phyloP scores from a whole-genome alignment of 1,284 basidiomycete species.

The Cutaneotrichosporon sp. region DNA sequence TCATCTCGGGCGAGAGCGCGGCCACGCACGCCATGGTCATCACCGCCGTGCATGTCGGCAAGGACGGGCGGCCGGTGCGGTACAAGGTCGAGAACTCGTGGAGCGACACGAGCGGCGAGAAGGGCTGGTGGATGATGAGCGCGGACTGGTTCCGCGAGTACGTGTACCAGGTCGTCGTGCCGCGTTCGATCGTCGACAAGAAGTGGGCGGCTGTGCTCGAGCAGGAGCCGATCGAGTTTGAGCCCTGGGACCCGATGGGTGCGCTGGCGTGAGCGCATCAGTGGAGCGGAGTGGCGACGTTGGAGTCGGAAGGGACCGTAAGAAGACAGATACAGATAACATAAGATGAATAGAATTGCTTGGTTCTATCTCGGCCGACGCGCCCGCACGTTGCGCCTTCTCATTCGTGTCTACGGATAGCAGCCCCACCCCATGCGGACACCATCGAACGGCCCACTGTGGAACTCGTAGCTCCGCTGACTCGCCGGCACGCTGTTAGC shows the following conservation, averaged over 20 bases:
- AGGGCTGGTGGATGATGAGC: conserved; percentile 91
- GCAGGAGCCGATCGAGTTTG: conserved; percentile 65
- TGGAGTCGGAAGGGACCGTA: not conserved
- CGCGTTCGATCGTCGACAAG: conserved; percentile 72
- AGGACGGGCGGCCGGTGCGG: conserved; percentile 70
- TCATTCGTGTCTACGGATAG: no score
- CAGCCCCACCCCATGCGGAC: conserved; percentile 3
- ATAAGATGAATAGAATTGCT: conserved; percentile 3
- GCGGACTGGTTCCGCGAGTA: conserved; percentile 89
- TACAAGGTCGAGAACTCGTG: conserved; percentile 97
- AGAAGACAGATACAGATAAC: not conserved
- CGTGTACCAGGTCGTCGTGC: conserved; percentile 73
- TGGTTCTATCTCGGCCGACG: not conserved
- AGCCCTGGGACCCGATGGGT: conserved; percentile 91
- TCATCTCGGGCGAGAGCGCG: conserved; percentile 73
- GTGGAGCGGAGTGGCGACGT: not conserved
- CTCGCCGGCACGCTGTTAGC: not conserved
- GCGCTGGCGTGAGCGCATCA: conserved; percentile 14
- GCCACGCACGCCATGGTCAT: conserved; percentile 71
- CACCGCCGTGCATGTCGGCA: conserved; percentile 84
- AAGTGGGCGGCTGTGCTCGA: conserved; percentile 81
- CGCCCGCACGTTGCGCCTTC: no score
- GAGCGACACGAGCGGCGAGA: conserved; percentile 76
- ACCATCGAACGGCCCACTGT: conserved; percentile 14
- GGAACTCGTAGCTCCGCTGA: not conserved